Evolutionary conservation across 305 asterid genomes (phyloP).

Genomic region (Vinca major): DNA sequence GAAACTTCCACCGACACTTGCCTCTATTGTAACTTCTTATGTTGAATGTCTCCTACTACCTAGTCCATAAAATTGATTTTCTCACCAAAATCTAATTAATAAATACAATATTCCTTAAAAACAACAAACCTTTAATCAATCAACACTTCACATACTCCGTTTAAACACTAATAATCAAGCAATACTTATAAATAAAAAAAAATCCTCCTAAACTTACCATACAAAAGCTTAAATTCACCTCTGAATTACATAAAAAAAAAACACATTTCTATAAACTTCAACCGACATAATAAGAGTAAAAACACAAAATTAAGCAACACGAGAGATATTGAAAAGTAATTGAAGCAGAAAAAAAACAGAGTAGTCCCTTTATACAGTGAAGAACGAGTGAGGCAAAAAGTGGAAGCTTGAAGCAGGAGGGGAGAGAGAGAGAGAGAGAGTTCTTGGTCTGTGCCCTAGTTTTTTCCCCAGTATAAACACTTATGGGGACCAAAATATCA

Average conservation of each 20-base stretch:
- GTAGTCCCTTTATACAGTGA: background rate
- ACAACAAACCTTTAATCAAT: no score
- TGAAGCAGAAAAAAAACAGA: background rate
- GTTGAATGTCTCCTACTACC: no score
- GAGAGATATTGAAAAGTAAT: background rate
- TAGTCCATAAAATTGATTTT: no score
- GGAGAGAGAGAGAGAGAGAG: background rate
- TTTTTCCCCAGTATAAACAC: constrained; percentile 3
- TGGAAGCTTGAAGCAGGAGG: background rate
- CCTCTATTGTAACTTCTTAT: no score
- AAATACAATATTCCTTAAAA: no score
- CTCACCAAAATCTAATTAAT: no score
- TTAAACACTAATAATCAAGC: no score
- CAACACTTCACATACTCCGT: no score
- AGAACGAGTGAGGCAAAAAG: background rate
- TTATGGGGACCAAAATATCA: background rate
- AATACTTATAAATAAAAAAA: no score
- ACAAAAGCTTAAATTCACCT: background rate
- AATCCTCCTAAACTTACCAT: background rate
- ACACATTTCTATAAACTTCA: background rate
- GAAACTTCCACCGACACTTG: background rate
- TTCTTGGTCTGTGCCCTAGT: constrained; percentile 15
- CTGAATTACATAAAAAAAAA: background rate
- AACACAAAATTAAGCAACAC: background rate
- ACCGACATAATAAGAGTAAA: background rate